Evolutionary conservation across 2,329 filamentous ascomycete species (phyloP).

Genomic region (Penicillium sp.): DNA sequence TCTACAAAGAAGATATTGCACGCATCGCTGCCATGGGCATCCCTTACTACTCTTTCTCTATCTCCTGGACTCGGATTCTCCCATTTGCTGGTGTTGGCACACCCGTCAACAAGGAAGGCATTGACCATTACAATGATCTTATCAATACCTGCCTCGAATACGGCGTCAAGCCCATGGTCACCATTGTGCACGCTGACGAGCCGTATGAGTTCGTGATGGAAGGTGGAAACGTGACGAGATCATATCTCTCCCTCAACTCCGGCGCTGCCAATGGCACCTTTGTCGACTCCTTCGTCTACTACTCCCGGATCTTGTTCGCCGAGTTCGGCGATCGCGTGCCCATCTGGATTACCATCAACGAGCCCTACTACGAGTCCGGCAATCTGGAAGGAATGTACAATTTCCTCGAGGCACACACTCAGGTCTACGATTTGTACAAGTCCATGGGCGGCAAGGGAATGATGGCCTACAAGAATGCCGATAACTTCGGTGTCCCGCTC

Average conservation of each 20-base stretch:
- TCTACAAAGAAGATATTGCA: conserved; percentile 3
- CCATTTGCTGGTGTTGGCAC: background rate
- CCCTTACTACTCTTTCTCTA: background rate
- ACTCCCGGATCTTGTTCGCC: background rate
- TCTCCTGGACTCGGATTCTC: conserved; percentile 3
- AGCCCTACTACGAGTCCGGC: conserved; percentile 1
- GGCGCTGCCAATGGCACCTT: background rate
- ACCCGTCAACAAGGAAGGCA: conserved; percentile 2
- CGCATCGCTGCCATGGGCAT: background rate
- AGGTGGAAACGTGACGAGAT: background rate
- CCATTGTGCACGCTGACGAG: conserved; percentile 1
- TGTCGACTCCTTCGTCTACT: conserved; percentile 1
- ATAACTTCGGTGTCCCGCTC: conserved; percentile 2
- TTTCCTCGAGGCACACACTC: background rate
- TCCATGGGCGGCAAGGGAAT: background rate
- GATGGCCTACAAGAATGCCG: background rate
- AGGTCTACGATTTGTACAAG: conserved; percentile 3
- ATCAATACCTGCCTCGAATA: conserved; percentile 3
- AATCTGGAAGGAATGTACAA: background rate
- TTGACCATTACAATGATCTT: conserved; percentile 4
- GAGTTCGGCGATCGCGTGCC: conserved; percentile 1
- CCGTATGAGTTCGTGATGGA: background rate
- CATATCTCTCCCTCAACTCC: background rate
- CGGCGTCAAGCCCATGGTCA: conserved; percentile 1
- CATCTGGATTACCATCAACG: conserved; percentile 5